A percentile compares a stretch with the other conserved stretches of the same genome.
These are phyloP conservation scores for Coemansia sp. DNA, from an alignment of 192 early-diverging fungal species.

Conservation along the genomic window DNA sequence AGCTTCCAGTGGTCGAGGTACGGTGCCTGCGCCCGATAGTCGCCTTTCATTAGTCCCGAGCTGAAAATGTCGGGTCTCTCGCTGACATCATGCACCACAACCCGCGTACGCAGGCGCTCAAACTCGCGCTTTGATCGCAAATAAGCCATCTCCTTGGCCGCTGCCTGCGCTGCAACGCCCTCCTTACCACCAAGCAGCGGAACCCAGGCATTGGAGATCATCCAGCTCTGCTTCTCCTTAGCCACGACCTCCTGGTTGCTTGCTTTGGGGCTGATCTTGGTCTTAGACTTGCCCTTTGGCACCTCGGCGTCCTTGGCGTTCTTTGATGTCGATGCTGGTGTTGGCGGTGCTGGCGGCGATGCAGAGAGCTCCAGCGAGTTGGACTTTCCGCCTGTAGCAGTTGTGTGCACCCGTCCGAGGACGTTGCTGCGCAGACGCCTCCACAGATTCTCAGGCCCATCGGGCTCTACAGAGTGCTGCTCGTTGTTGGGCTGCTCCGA, in stretches of 20 bases:
- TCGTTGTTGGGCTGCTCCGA: conserved; percentile 8
- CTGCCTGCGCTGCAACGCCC: conserved; percentile 13
- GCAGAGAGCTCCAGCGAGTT: not conserved
- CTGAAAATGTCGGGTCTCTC: not conserved
- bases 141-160: conserved; percentile 19
- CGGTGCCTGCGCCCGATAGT: conserved; percentile 11
- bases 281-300: not conserved
- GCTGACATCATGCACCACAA: conserved; percentile 8
- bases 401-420: conserved; percentile 30
- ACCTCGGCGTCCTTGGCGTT: not conserved
- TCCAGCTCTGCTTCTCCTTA: not conserved
- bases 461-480: conserved; percentile 2
- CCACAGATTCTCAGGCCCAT: conserved; percentile 36
- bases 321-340: not conserved
- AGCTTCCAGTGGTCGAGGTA: conserved; percentile 50
- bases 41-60: not conserved
- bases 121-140: conserved; percentile 22
- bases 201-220: conserved; percentile 1
- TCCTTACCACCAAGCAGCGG: conserved; percentile 4
- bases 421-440: conserved; percentile 41
- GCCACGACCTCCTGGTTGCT: not conserved
- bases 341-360: not conserved
- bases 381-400: not conserved
- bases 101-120: conserved; percentile 16
- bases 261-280: not conserved